These are phyloP conservation scores for Typha latifolia DNA, from an alignment of 176 grass and related monocot species.

Conservation along the genomic window DNA sequence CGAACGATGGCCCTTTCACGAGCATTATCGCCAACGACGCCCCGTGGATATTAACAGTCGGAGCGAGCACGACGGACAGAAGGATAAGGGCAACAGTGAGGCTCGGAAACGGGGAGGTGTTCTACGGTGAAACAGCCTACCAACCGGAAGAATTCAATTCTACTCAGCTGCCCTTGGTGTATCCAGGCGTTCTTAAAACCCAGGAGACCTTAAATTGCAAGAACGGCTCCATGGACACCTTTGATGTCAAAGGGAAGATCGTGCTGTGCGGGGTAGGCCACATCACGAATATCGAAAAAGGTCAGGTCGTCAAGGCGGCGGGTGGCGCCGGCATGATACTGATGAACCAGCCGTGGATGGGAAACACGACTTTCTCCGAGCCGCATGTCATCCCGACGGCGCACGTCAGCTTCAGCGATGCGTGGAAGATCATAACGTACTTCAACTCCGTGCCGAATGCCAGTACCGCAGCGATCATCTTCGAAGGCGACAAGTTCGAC, in stretches of 20 bases:
- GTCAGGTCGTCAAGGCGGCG: constrained; percentile 20
- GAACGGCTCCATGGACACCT: constrained; percentile 20
- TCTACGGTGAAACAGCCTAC: constrained; percentile 54
- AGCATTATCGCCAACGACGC: constrained; percentile 56
- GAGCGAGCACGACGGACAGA: constrained; percentile 58
- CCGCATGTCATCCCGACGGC: constrained; percentile 47
- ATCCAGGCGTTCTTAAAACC: not conserved
- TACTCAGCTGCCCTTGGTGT: constrained; percentile 26
- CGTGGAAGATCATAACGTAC: constrained; percentile 40
- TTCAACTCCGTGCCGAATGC: constrained; percentile 31
- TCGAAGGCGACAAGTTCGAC: constrained; percentile 36
- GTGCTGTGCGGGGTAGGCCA: constrained; percentile 49
- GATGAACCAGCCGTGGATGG: not conserved
- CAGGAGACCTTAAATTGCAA: constrained; percentile 22
- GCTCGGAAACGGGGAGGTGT: constrained; percentile 32
- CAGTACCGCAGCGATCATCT: constrained; percentile 34
- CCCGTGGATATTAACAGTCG: constrained; percentile 82
- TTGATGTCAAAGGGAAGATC: constrained; percentile 54
- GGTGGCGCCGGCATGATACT: constrained; percentile 52
- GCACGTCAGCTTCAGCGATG: constrained; percentile 10
- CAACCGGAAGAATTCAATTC: constrained; percentile 32
- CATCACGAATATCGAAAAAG: constrained; percentile 27
- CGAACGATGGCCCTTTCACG: constrained; percentile 33
- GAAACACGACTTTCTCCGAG: constrained; percentile 22
- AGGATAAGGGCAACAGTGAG: constrained; percentile 34